phyloP scores from a whole-genome alignment of 2,329 filamentous ascomycete genomes.

The Fusarium marasasianum region DNA sequence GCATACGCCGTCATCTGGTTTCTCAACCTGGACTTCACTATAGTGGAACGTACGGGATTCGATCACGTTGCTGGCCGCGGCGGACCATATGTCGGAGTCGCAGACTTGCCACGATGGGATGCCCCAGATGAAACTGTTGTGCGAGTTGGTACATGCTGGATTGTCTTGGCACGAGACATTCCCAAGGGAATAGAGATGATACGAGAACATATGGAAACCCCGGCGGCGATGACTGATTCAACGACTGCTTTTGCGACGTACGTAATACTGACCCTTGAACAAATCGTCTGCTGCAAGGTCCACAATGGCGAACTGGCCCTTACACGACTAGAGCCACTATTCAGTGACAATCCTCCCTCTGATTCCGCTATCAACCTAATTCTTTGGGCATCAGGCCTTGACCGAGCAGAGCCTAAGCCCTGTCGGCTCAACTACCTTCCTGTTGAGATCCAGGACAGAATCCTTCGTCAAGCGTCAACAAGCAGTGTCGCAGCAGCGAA shows the following conservation, averaged over 20 bases:
- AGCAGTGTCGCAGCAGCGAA: conserved; percentile 18
- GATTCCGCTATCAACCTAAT: conserved; percentile 29
- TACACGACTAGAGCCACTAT: conserved; percentile 19
- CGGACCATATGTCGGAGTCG: conserved; percentile 13
- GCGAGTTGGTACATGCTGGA: conserved; percentile 27
- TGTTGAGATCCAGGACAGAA: conserved; percentile 26
- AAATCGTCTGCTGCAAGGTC: conserved; percentile 22
- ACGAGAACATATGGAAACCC: conserved; percentile 3
- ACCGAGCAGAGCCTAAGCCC: background rate
- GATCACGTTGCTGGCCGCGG: background rate
- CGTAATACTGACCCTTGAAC: conserved; percentile 24
- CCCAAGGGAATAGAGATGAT: conserved; percentile 25
- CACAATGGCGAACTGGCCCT: background rate
- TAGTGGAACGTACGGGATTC: conserved; percentile 5
- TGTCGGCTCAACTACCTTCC: conserved; percentile 25
- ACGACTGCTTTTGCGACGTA: background rate
- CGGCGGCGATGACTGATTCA: rapidly evolving
- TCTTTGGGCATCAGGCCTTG: conserved; percentile 23
- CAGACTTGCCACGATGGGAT: conserved; percentile 30
- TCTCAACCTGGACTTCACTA: background rate
- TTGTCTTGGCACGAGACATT: conserved; percentile 18
- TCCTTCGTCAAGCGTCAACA: conserved; percentile 11
- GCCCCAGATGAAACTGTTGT: conserved; percentile 9
- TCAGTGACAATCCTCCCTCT: background rate
- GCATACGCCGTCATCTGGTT: conserved; percentile 33